Percentiles rank a stretch among this genome's conserved stretches.
Evolutionary conservation across 495 filamentous ascomycete genomes (phyloP).

Genomic region (Penicillium salamii): DNA sequence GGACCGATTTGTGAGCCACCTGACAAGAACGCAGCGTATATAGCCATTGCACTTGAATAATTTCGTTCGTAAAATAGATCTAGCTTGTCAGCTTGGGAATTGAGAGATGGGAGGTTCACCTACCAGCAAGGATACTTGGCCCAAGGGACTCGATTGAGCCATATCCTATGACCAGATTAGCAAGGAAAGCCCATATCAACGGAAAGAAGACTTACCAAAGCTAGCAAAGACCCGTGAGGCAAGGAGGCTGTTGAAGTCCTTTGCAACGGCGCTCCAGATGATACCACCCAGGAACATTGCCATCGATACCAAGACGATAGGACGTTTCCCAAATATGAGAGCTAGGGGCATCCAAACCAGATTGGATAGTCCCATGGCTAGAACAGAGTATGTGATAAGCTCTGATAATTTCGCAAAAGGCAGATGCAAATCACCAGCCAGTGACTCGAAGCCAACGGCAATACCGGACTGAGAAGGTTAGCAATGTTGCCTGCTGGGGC

Average conservation of each 20-base stretch:
- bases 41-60: conserved; percentile 40
- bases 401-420: conserved; percentile 22
- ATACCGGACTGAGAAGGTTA: conserved; percentile 23
- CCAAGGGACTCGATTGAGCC: conserved; percentile 37
- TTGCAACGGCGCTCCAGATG: conserved; percentile 31
- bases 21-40: conserved; percentile 35
- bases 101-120: background rate
- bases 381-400: conserved; percentile 33
- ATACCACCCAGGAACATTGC: conserved; percentile 36
- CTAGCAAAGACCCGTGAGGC: conserved; percentile 30
- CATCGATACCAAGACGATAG: conserved; percentile 41
- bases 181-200: background rate
- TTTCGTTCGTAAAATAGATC: conserved; percentile 39
- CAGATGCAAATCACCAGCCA: conserved; percentile 29
- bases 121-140: conserved; percentile 37
- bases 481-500: background rate
- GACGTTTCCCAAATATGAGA: conserved; percentile 47
- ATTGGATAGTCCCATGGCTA: conserved; percentile 38
- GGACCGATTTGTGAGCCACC: conserved; percentile 33
- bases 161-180: conserved; percentile 15
- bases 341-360: conserved; percentile 51
- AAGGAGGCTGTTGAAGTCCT: conserved; percentile 26
- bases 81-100: conserved; percentile 4
- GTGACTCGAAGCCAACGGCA: conserved; percentile 33
- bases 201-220: conserved; percentile 20